Evolutionary conservation across 805 yeast genomes (phyloP).

Genomic region (Dipodascus geniculatus): DNA sequence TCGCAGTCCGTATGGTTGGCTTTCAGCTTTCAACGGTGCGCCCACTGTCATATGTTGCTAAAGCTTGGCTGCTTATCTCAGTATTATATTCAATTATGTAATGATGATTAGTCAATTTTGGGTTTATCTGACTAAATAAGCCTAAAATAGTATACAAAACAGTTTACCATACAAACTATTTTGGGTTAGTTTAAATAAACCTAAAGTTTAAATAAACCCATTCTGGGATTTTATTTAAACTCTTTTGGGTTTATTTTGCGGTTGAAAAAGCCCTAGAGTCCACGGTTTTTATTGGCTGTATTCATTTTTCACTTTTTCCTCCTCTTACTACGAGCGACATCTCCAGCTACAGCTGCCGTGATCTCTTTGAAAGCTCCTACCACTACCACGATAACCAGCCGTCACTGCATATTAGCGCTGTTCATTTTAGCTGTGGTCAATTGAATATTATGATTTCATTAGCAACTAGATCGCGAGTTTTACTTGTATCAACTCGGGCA

Average conservation of each 20-base stretch:
- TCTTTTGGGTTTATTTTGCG: no score
- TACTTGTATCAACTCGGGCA: neutral
- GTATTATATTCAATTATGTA: no score
- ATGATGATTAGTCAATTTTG: neutral
- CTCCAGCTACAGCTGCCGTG: neutral
- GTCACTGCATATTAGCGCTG: neutral
- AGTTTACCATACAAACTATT: no score
- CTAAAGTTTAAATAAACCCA: neutral
- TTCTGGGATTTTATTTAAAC: neutral
- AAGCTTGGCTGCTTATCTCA: neutral
- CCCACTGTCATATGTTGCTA: neutral
- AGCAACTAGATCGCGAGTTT: neutral
- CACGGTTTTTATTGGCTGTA: neutral
- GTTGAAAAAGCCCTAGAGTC: neutral
- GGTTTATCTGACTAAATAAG: no score
- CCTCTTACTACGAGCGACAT: neutral
- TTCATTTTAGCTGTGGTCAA: neutral
- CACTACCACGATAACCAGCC: neutral
- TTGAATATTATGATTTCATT: neutral
- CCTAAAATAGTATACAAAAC: no score
- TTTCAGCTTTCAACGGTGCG: neutral
- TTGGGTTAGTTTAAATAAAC: no score
- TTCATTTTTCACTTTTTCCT: neutral
- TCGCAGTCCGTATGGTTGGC: no score
- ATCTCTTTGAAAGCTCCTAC: neutral